phyloP scores from a whole-genome alignment of 768 basidiomycete species.

The Mrakia hoshinonis region DNA sequence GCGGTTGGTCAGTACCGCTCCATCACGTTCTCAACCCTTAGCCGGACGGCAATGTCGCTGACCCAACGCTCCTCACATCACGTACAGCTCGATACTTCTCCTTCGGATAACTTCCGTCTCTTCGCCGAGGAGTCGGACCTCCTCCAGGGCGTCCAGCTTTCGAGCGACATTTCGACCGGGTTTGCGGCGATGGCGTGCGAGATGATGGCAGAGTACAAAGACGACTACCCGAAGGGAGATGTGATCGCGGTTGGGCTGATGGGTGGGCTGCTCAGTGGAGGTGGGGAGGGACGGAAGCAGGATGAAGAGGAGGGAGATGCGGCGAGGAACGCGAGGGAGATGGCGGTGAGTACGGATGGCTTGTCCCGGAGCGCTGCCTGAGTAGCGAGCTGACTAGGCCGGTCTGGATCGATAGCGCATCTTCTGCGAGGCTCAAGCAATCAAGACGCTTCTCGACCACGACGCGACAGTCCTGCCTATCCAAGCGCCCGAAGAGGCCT shows the following conservation, averaged over 20 bases:
- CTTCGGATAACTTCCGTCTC: slow-evolving; percentile 45
- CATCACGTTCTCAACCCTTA: slow-evolving; percentile 45
- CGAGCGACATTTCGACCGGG: slow-evolving; percentile 49
- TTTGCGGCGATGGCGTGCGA: slow-evolving; percentile 61
- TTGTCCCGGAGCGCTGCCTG: not conserved
- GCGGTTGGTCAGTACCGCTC: not conserved
- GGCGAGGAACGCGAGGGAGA: slow-evolving; percentile 14
- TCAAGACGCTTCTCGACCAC: not conserved
- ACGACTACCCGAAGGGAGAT: slow-evolving; percentile 55
- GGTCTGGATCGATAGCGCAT: slow-evolving; percentile 1
- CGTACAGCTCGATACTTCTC: not conserved
- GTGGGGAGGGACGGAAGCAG: not conserved
- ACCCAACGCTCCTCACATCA: not conserved
- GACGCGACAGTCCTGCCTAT: slow-evolving; percentile 3
- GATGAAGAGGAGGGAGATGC: not conserved
- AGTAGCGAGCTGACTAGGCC: not conserved
- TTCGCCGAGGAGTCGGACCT: slow-evolving; percentile 68
- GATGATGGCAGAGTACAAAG: slow-evolving; percentile 51
- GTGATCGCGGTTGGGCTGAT: slow-evolving; percentile 9
- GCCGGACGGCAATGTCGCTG: not conserved
- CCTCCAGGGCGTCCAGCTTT: slow-evolving; percentile 66
- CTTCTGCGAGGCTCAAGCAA: slow-evolving; percentile 17
- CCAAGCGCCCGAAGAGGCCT: slow-evolving; percentile 3
- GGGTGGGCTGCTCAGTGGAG: slow-evolving; percentile 9
- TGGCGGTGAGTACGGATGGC: not conserved